phyloP scores from a whole-genome alignment of 805 yeast species.

The Candida jianshihensis region DNA sequence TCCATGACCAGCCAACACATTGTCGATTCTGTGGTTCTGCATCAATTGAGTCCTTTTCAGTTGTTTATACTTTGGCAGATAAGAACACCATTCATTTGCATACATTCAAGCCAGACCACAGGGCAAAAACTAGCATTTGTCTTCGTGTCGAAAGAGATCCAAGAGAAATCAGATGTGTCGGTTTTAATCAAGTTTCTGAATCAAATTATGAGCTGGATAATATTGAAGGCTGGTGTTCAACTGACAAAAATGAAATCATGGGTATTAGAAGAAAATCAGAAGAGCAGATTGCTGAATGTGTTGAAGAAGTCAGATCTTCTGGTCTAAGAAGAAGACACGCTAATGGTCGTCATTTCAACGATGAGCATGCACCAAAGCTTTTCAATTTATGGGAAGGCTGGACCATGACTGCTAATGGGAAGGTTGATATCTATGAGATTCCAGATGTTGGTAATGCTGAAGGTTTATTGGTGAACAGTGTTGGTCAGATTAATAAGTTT shows the following conservation, averaged over 20 bases:
- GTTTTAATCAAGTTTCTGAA: slow-evolving; percentile 70
- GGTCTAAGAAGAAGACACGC: slow-evolving; percentile 10
- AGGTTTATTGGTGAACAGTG: slow-evolving; percentile 43
- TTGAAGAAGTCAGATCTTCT: slow-evolving; percentile 8
- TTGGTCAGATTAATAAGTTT: slow-evolving; percentile 59
- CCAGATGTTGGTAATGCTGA: slow-evolving; percentile 35
- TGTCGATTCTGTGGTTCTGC: slow-evolving; percentile 90
- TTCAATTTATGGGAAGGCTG: slow-evolving; percentile 72
- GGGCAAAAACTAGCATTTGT: slow-evolving; percentile 76
- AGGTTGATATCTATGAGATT: slow-evolving; percentile 50
- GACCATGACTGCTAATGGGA: slow-evolving; percentile 65
- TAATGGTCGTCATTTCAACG: slow-evolving; percentile 5
- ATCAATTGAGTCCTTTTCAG: slow-evolving; percentile 63
- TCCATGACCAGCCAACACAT: slow-evolving; percentile 82
- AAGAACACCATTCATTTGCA: slow-evolving; percentile 58
- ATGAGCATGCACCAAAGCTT: slow-evolving; percentile 25
- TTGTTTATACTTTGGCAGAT: slow-evolving; percentile 61
- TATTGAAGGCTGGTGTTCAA: slow-evolving; percentile 74
- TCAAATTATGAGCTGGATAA: slow-evolving; percentile 57
- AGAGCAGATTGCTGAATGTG: slow-evolving; percentile 20
- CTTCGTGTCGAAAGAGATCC: slow-evolving; percentile 89
- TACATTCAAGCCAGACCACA: slow-evolving; percentile 62
- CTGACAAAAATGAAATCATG: slow-evolving; percentile 69
- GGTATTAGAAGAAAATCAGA: slow-evolving; percentile 49
- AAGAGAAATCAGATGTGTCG: slow-evolving; percentile 83